Percentiles rank a stretch among this genome's conserved stretches.
phyloP scores from a whole-genome alignment of 768 basidiomycete species.

The Hemileccinum impolitum region DNA sequence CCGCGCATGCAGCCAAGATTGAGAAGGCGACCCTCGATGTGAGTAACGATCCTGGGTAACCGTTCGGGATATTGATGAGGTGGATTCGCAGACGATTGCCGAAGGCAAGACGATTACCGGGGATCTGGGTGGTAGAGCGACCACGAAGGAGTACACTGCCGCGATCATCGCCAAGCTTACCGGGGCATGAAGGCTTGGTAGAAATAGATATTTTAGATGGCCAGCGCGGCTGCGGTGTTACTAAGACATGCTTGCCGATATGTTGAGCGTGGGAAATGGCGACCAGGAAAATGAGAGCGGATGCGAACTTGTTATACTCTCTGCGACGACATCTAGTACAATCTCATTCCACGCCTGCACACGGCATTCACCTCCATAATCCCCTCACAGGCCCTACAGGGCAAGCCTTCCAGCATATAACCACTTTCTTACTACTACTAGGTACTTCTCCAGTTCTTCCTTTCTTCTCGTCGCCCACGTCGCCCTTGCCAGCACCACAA shows the following conservation, averaged over 20 bases:
- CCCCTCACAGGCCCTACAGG: conserved; percentile 85
- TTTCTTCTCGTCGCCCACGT: conserved; percentile 19
- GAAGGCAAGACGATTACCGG: conserved; percentile 95
- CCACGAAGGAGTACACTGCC: conserved; percentile 84
- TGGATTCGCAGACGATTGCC: conserved; percentile 75
- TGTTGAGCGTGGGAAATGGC: conserved; percentile 27
- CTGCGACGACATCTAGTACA: conserved; percentile 43
- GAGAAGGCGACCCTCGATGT: conserved; percentile 89
- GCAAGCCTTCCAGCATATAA: conserved; percentile 62
- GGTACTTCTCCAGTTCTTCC: conserved; percentile 32
- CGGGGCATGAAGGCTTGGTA: conserved; percentile 17
- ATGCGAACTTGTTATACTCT: conserved; percentile 16
- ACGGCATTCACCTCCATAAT: conserved; percentile 55
- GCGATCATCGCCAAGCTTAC: conserved; percentile 78
- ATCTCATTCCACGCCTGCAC: conserved; percentile 47
- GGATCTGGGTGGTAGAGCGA: conserved; percentile 90
- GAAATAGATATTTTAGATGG: conserved; percentile 11
- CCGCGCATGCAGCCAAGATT: conserved; percentile 80
- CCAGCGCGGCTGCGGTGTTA: conserved; percentile 7
- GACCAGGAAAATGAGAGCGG: conserved; percentile 15
- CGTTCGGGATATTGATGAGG: conserved; percentile 4
- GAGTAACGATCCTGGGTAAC: conserved; percentile 32
- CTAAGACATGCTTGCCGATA: not conserved
- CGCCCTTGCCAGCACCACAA: conserved; percentile 41
- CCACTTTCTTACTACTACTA: conserved; percentile 44